Evolutionary conservation across 1,284 basidiomycete species (phyloP).

Genomic region (Fomitopsis schrenkii): DNA sequence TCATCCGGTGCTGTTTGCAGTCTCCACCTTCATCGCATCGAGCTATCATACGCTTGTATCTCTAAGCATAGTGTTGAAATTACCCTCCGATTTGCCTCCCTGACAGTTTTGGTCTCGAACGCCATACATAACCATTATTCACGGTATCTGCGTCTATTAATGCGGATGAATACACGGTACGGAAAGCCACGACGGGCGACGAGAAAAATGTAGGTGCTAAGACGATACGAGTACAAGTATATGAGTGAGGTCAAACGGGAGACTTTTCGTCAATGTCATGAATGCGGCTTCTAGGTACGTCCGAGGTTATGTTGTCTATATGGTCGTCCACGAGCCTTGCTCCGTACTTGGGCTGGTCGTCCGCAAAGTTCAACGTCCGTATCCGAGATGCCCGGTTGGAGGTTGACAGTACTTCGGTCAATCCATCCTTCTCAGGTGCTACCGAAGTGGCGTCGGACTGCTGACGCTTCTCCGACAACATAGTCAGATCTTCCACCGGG

Average conservation of each 20-base stretch:
- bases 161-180: neutral
- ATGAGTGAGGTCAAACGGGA: neutral
- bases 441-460: neutral
- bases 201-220: neutral
- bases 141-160: neutral
- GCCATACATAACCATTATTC: neutral
- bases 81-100: slow-evolving; percentile 8
- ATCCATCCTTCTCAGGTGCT: neutral
- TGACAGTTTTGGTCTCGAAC: neutral
- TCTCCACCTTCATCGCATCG: slow-evolving; percentile 15
- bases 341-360: neutral
- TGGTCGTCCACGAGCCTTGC: too few relatives aligned
- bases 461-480: neutral
- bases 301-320: neutral
- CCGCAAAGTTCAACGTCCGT: slow-evolving; percentile 1
- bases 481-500: neutral
- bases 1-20: slow-evolving; percentile 2
- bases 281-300: neutral
- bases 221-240: neutral
- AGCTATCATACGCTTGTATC: slow-evolving; percentile 35
- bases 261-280: neutral
- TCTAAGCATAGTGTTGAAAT: slow-evolving; percentile 28
- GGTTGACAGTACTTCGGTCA: neutral
- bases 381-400: neutral
- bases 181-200: neutral